Conservation (phyloP, 2,329 filamentous ascomycete species). For the Microcyclosporella mali region DNA sequence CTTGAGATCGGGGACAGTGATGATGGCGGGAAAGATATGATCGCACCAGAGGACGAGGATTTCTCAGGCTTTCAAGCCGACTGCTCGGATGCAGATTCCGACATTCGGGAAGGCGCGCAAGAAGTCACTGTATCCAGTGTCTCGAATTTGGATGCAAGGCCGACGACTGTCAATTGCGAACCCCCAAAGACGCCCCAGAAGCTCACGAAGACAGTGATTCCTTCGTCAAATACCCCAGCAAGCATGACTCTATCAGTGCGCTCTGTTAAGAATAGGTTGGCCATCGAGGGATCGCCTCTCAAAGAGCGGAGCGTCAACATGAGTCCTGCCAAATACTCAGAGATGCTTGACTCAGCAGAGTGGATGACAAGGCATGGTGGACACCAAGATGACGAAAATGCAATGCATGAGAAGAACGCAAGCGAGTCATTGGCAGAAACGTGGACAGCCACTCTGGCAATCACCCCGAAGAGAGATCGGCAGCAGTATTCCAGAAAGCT, state of each 20-base stretch:
- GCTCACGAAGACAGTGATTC: conserved; percentile 7
- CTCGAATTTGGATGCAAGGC: conserved; percentile 6
- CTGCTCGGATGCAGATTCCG: not conserved
- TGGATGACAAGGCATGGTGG: too few species aligned
- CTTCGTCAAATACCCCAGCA: conserved; percentile 17
- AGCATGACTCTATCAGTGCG: conserved; percentile 10
- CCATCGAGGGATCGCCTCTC: conserved; percentile 12
- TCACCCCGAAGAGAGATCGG: conserved; percentile 9
- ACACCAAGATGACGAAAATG: not conserved
- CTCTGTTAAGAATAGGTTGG: not conserved
- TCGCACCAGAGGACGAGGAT: not conserved
- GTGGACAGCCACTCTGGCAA: conserved; percentile 5
- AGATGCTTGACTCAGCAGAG: not conserved
- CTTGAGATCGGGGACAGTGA: conserved; percentile 1
- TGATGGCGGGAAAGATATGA: conserved; percentile 1
- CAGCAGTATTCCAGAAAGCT: not conserved
- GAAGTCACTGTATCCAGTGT: too few species aligned
- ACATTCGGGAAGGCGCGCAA: too few species aligned
- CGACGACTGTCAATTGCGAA: conserved; percentile 12
- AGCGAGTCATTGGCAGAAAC: not conserved
- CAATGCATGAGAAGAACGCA: not conserved
- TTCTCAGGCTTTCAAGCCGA: not conserved
- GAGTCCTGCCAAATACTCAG: not conserved
- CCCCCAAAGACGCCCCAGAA: conserved; percentile 10
- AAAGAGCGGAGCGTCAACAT: conserved; percentile 16